A percentile compares a stretch with the other conserved stretches of the same genome.
Evolutionary conservation across 2,329 filamentous ascomycete genomes (phyloP).

Genomic region (Xylariaceae sp.): DNA sequence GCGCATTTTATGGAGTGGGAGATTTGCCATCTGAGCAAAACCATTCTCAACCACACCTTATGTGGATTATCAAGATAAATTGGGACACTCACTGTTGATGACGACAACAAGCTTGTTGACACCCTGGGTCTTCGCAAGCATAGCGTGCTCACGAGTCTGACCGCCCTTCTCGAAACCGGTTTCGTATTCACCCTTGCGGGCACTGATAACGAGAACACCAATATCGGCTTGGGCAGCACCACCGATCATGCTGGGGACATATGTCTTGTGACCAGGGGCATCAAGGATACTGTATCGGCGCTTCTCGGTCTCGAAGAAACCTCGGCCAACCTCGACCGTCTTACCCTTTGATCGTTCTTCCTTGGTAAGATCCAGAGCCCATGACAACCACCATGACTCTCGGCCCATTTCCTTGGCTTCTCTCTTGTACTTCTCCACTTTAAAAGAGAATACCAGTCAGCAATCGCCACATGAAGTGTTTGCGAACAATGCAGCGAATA

Average conservation of each 20-base stretch:
- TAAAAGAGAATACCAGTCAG: neutral
- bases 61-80: neutral
- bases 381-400: constrained; percentile 98
- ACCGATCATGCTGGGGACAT: constrained; percentile 97
- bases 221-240: constrained; percentile 90
- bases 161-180: constrained; percentile 95
- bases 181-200: constrained; percentile 97
- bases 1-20: neutral
- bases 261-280: constrained; percentile 95
- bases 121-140: constrained; percentile 96
- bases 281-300: constrained; percentile 94
- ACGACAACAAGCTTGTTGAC: constrained; percentile 93
- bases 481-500: too few relatives aligned
- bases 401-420: constrained; percentile 94
- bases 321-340: constrained; percentile 93
- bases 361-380: constrained; percentile 95
- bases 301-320: constrained; percentile 95
- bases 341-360: constrained; percentile 96
- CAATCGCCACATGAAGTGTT: neutral
- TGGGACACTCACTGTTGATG: constrained; percentile 62
- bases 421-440: constrained; percentile 89
- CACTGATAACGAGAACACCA: constrained; percentile 91
- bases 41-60: neutral
- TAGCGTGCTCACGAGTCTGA: constrained; percentile 94
- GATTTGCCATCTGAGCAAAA: neutral